Conservation (phyloP, 2,329 filamentous ascomycete genomes). For the Diaporthe helianthi region DNA sequence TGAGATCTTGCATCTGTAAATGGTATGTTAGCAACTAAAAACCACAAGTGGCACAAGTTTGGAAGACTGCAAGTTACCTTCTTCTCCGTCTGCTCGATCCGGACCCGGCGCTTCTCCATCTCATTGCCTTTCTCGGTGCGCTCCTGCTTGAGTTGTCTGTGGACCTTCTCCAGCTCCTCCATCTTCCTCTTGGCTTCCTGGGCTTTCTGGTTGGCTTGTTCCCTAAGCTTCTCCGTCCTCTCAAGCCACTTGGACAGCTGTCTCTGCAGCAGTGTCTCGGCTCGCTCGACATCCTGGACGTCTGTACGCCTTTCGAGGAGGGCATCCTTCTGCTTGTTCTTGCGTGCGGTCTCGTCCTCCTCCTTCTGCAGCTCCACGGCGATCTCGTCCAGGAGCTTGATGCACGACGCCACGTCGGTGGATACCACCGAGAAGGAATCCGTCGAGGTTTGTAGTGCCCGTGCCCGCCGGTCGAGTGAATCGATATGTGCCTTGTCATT, state of each 20-base stretch:
- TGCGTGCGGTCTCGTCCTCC: conserved; percentile 85
- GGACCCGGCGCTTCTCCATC: conserved; percentile 88
- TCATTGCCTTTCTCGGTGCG: conserved; percentile 85
- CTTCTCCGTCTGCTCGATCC: conserved; percentile 98
- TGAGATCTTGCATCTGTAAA: conserved; percentile 89
- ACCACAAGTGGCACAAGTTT: conserved; percentile 17
- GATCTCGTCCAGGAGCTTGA: conserved; percentile 89
- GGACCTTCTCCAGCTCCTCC: conserved; percentile 84
- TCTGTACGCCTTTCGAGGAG: conserved; percentile 88
- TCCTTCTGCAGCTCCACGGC: conserved; percentile 85
- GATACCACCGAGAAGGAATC: conserved; percentile 88
- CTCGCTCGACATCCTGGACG: conserved; percentile 88
- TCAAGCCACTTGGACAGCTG: conserved; percentile 88
- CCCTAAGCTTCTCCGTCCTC: conserved; percentile 82
- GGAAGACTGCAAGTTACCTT: conserved; percentile 68
- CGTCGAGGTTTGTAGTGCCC: conserved; percentile 88
- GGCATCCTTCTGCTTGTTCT: conserved; percentile 82
- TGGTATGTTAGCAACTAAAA: conserved; percentile 38
- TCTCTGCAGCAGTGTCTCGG: conserved; percentile 81
- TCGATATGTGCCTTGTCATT: conserved; percentile 87
- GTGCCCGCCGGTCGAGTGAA: conserved; percentile 81
- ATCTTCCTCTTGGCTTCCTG: conserved; percentile 84
- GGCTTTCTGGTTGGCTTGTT: conserved; percentile 82
- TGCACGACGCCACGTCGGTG: conserved; percentile 85
- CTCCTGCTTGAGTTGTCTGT: conserved; percentile 84